Evolutionary conservation across 805 yeast species (phyloP), one percentile per base, ranked within the genome.

Genomic region (Starmerella khaoyaiensis): DNA sequence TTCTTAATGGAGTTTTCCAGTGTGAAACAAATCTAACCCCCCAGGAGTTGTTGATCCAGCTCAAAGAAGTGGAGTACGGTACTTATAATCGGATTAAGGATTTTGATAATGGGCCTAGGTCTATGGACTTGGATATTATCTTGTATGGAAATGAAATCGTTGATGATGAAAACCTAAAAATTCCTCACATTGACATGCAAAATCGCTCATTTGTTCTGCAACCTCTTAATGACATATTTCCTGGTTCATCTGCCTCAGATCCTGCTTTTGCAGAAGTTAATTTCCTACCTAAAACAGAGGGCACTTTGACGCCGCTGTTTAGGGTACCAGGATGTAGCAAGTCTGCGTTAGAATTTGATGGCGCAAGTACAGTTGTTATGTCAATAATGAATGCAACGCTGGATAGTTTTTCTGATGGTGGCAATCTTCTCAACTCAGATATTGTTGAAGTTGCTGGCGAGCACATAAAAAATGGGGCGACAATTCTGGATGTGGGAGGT

Each of bases 351-450:
- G 42, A 36, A 23, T 14, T 36, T 18, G 24, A 34, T 17, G 28
- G 21, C 4, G 15, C 4, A 4, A 61, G 60, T n/a, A 82, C 96
- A 0, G 59, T 66, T 35, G 54, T 84, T 30, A 90, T 90, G 98
- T 90, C 83, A 1, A 76, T 90, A 33, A 58, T 90, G 45, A 90
- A 90, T 51, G 68, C 79, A 16, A 90, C 98, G 0, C 94, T 96
- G 0, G 96, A 90, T 57, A 84, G 95, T 1, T 90, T 90, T 55
- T 80, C 94, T 30, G 98, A 90, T 57, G 97, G 94, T 2, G 83
- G 90, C 1, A 52, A 53, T 14, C 53, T 31, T 12, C 19, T 63
- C 21, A 50, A 62, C 1, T 20, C 15, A 5, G 36, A 35, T n/a
- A 52, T 62, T 5, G 25, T 65, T 0, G 66, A 59, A 0, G 57